Evolutionary conservation across 164 flowering plant species (phyloP).

Genomic region (Aristolochia californica): DNA sequence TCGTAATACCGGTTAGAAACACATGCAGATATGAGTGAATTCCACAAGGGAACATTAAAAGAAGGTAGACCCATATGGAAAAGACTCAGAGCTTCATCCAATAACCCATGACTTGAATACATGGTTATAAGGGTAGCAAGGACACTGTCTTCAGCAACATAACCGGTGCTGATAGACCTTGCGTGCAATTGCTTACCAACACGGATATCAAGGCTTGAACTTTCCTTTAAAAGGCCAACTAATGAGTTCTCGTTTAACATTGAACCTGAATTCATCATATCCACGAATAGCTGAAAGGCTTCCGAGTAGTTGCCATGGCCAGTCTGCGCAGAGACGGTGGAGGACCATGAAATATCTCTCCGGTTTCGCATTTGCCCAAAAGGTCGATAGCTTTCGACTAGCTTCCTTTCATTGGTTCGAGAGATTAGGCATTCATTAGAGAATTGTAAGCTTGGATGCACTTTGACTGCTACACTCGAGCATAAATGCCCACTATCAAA

Average conservation of each 20-base stretch:
- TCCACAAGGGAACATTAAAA: constrained; percentile 15
- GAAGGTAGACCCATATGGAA: constrained; percentile 11
- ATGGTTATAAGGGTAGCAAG: constrained; percentile 16
- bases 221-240: constrained; percentile 16
- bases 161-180: constrained; percentile 18
- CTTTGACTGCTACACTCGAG: no score
- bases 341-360: no score
- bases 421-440: no score
- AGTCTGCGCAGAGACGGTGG: no score
- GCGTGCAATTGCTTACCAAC: constrained; percentile 24
- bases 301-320: no score
- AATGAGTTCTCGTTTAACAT: constrained; percentile 9
- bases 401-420: no score
- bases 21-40: constrained; percentile 19
- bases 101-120: constrained; percentile 18
- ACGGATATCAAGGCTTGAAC: constrained; percentile 11
- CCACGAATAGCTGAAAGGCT: no score
- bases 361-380: no score
- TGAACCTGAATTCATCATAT: no score
- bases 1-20: constrained; percentile 12
- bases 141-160: constrained; percentile 6
- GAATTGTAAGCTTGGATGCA: no score
- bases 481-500: no score
- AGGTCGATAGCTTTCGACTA: no score
- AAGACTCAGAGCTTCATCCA: constrained; percentile 19